phyloP scores from a whole-genome alignment of 768 basidiomycete species.

The Collybia sp. region DNA sequence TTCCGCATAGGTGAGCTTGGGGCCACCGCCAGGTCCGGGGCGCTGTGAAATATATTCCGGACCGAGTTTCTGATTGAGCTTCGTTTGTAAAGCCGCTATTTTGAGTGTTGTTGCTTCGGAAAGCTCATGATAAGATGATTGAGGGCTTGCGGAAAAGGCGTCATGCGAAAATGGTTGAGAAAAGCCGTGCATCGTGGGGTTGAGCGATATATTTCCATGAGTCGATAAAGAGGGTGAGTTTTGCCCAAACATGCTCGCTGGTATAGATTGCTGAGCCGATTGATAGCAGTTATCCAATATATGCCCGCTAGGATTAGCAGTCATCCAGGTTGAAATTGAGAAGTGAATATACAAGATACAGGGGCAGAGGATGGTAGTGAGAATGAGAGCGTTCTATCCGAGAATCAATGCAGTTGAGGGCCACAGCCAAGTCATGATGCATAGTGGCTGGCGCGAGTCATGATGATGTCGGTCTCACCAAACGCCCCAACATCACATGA shows the following conservation, averaged over 20 bases:
- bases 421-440: no score
- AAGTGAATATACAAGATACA: no score
- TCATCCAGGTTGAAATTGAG: slow-evolving; percentile 30
- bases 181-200: slow-evolving; percentile 53
- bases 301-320: slow-evolving; percentile 56
- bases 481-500: no score
- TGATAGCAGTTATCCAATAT: slow-evolving; percentile 41
- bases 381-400: no score
- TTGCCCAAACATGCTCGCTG: slow-evolving; percentile 10
- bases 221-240: slow-evolving; percentile 31
- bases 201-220: slow-evolving; percentile 59
- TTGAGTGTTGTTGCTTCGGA: slow-evolving; percentile 61
- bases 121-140: slow-evolving; percentile 32
- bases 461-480: no score
- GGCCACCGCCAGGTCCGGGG: slow-evolving; percentile 81
- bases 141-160: slow-evolving; percentile 21
- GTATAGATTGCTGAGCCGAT: slow-evolving; percentile 16
- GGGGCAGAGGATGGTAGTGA: no score
- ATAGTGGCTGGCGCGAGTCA: no score
- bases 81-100: slow-evolving; percentile 71
- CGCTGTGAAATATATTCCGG: slow-evolving; percentile 91
- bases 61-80: slow-evolving; percentile 84
- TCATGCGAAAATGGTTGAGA: slow-evolving; percentile 18
- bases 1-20: slow-evolving; percentile 90
- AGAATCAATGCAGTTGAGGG: no score